These are phyloP conservation scores for Arxiozyma bovina DNA, from an alignment of 1,139 yeast species.

Conservation along the genomic window DNA sequence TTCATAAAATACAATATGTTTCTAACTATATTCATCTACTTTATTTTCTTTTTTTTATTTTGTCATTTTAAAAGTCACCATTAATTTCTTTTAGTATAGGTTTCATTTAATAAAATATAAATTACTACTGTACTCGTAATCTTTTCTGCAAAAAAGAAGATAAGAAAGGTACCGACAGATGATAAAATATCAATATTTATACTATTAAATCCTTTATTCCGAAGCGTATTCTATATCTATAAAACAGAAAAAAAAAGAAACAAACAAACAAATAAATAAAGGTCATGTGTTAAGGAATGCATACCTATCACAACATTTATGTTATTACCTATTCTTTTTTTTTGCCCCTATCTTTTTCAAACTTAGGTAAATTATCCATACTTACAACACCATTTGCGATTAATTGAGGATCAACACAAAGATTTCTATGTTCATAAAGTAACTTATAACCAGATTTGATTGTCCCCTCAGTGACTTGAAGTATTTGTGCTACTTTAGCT, in stretches of 20 bases:
- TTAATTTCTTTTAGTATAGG: not conserved
- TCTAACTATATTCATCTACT: not conserved
- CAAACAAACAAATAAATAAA: not conserved
- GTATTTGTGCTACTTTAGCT: conserved; percentile 75
- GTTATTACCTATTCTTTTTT: conserved; percentile 7
- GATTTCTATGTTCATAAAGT: conserved; percentile 63
- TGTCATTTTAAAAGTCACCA: not conserved
- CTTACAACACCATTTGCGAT: conserved; percentile 60
- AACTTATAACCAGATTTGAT: conserved; percentile 87
- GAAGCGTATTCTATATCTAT: not conserved
- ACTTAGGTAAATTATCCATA: conserved; percentile 50
- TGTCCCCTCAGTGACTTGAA: conserved; percentile 98
- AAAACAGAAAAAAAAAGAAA: too few relatives aligned
- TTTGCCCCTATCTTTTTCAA: conserved; percentile 24
- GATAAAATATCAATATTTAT: not conserved
- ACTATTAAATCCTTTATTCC: not conserved
- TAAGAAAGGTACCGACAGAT: not conserved
- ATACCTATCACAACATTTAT: too few relatives aligned
- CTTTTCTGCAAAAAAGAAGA: too few relatives aligned
- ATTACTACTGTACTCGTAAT: not conserved
- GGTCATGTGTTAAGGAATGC: too few relatives aligned
- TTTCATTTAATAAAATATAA: too few relatives aligned
- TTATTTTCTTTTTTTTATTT: too few relatives aligned
- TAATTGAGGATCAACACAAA: conserved; percentile 75
- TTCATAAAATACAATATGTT: not conserved